These are phyloP conservation scores for Fomitopsis pinicola DNA, from an alignment of 1,284 basidiomycete species.

Conservation along the genomic window DNA sequence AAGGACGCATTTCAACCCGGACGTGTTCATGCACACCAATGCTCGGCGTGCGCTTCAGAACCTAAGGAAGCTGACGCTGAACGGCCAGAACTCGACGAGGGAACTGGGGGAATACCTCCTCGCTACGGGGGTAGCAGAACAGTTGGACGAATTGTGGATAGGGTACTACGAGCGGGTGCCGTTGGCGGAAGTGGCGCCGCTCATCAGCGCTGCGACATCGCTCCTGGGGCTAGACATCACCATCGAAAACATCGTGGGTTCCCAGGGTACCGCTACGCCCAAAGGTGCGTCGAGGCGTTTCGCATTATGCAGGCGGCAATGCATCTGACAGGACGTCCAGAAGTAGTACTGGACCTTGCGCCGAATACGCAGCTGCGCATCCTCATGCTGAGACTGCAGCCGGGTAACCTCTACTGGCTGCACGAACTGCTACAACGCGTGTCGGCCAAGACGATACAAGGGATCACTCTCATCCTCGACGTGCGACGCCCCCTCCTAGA, in stretches of 20 bases:
- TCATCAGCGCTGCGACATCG: background rate
- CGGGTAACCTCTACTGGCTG: background rate
- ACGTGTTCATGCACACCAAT: background rate
- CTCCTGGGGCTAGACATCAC: background rate
- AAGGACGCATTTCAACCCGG: background rate
- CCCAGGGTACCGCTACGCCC: background rate
- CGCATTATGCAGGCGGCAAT: background rate
- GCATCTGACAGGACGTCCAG: background rate
- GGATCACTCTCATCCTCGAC: background rate
- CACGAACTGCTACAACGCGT: background rate
- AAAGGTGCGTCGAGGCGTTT: background rate
- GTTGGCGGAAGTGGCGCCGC: background rate
- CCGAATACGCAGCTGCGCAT: background rate
- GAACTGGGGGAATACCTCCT: background rate
- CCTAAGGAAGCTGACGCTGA: background rate
- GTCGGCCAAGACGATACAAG: background rate
- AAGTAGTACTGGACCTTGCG: background rate
- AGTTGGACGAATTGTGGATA: background rate
- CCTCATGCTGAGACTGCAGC: background rate
- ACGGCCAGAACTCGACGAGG: background rate
- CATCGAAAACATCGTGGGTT: background rate
- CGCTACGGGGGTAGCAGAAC: background rate
- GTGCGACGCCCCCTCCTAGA: background rate
- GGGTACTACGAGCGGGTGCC: background rate
- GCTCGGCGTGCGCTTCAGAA: background rate